Base-by-base conservation (phyloP, 2,329 filamentous ascomycete genomes). In the Arthrobotrys megalospora region DNA sequence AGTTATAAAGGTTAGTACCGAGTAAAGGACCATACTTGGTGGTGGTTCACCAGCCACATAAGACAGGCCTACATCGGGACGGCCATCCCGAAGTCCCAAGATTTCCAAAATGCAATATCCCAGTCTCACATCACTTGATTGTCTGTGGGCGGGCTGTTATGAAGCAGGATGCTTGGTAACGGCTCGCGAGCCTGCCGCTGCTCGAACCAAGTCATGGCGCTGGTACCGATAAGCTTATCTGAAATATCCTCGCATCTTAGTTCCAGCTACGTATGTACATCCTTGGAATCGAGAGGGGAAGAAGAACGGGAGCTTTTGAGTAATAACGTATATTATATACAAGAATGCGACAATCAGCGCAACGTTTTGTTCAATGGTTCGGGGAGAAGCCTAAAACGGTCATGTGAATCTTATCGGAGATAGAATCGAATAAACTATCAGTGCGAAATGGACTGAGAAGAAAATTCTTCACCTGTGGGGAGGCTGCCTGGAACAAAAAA, bases 301-400 rank as follows among this genome's bases (percentile, higher is more conserved):
- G 8, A 8, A 45, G 38, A 16, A 62, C n/a, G n/a, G n/a, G n/a
- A 32, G 19, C 45, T 24, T 14, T 50, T 43, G 50, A 11, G 38
- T 53, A 24, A 50, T 53, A 53, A 28, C 24, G 24, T 28, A 28
- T 28, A 28, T 28, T 28, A 5, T 5, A 28, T n/a, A n/a, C n/a
- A 43, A 2, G 21, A 14, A 5, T 55, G 64, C 65, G 65, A 60
- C 41, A 60, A 58, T 60, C 65, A 69, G 65, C 50, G 65, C 65
- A 69, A 34, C 12, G n/a, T 58, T 69, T 36, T 60, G 19, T 19
- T 41, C 12, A 8, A 47, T 28, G 24, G 6, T 14, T 38, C 38
- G 36, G 52, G 55, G 32, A 28, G 32, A n/a, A 24, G 7, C 48
- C 38, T 8, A 24, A 11, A 67, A 53, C 47, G 36, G 47, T 45